Base-by-base conservation (phyloP, 2,329 filamentous ascomycete species). In the Alternaria arbusti region DNA sequence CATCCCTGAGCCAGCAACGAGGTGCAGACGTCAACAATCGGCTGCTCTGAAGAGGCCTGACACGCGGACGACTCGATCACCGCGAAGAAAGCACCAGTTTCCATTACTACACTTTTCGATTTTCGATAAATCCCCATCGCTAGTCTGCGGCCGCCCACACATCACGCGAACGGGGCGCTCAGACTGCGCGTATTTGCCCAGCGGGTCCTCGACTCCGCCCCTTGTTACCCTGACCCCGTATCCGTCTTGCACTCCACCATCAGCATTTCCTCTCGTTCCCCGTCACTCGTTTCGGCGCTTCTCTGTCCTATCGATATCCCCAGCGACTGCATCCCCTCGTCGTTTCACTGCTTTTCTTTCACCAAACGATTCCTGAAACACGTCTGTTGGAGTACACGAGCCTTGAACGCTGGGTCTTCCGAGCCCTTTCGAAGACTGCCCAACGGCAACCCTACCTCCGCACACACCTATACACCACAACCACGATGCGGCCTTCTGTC, bases 201-300 rank as follows among this genome's bases (percentile, higher is more conserved):
- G 68, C 69, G 55, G 65, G 68, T 70, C 67, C 68, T 66, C 69
- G 55, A 65, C 62, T 72, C 63, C 44, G 67, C 66, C 72, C 69
- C 69, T 73, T 66, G 59, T 61, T 59, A 57, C 58, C 47, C 63
- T 63, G 25, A 54, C 59, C 63, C 65, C 65, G 36, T 66, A 64
- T 61, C 64, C 65, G 36, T 66, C 65, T 61, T 65, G 63, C 60
- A 63, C 62, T 69, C 70, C 70, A 67, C 64, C 67, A 68, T 60
- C 66, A 59, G 52, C 67, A 69, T 67, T 68, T 57, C 67, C 70
- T 71, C 57, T 72, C 67, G 57, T 66, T 71, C 66, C 73, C 61
- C 74, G 73, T 74, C 76, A 71, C 67, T 79, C 75, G 71, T 78
- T 78, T 74, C 70, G 72, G 63, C 62, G 63, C 65, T 54, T 64